These are phyloP conservation scores for Paecilomyces variotii DNA, from an alignment of 2,329 filamentous ascomycete genomes.

Conservation along the genomic window DNA sequence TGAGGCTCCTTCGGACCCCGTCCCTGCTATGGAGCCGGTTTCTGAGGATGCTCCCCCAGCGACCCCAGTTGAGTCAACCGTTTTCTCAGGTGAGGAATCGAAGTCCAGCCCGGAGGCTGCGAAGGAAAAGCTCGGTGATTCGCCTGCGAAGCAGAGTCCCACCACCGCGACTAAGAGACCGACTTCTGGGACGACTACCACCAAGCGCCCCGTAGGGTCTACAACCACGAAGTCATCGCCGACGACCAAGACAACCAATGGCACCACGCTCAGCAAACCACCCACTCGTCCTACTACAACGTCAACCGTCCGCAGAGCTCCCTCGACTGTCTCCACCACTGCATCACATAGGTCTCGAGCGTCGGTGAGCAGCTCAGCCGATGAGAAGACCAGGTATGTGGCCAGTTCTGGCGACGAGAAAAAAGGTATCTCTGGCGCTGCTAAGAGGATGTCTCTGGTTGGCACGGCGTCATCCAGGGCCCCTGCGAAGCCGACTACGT, in stretches of 20 bases:
- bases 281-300: constrained; percentile 34
- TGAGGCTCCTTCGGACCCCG: constrained; percentile 9
- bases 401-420: constrained; percentile 39
- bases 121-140: constrained; percentile 23
- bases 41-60: constrained; percentile 23
- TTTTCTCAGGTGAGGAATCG: constrained; percentile 26
- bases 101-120: constrained; percentile 28
- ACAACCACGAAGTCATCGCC: constrained; percentile 24
- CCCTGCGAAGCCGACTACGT: constrained; percentile 23
- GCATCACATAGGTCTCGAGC: constrained; percentile 20
- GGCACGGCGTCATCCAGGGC: constrained; percentile 28
- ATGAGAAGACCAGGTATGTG: constrained; percentile 33
- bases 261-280: constrained; percentile 36
- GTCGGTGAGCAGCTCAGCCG: constrained; percentile 37
- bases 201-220: constrained; percentile 23
- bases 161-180: constrained; percentile 17
- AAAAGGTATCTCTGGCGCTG: constrained; percentile 33
- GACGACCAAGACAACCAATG: constrained; percentile 21
- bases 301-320: constrained; percentile 25
- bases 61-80: constrained; percentile 25
- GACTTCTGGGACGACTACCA: constrained; percentile 24
- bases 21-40: constrained; percentile 15
- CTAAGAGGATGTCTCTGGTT: constrained; percentile 39
- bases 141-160: constrained; percentile 23
- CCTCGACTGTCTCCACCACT: constrained; percentile 9